Percentiles rank a stretch among this genome's conserved stretches.
These are phyloP conservation scores for Debaryomyces udenii DNA, from an alignment of 1,139 yeast species.

Conservation along the genomic window DNA sequence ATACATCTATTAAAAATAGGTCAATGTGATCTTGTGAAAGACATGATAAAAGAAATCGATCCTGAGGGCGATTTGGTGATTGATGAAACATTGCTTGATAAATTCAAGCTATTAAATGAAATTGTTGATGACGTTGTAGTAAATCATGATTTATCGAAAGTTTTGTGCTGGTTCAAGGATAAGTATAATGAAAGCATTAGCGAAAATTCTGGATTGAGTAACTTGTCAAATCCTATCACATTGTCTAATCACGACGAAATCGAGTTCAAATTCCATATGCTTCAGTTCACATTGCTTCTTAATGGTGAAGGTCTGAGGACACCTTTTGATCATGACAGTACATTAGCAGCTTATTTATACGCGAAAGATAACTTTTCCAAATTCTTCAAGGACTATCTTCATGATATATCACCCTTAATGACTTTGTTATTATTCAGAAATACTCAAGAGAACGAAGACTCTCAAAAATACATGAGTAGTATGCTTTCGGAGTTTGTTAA, in stretches of 20 bases:
- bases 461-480: conserved; percentile 23
- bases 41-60: conserved; percentile 31
- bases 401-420: conserved; percentile 58
- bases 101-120: conserved; percentile 35
- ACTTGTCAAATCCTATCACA: neutral
- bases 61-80: conserved; percentile 20
- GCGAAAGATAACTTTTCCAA: conserved; percentile 56
- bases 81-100: conserved; percentile 27
- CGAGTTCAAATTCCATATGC: conserved; percentile 66
- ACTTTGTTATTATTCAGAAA: conserved; percentile 46
- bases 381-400: conserved; percentile 40
- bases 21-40: conserved; percentile 41
- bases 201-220: neutral
- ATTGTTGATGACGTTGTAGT: conserved; percentile 41
- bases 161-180: conserved; percentile 39
- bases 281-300: conserved; percentile 54
- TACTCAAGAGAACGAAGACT: conserved; percentile 18
- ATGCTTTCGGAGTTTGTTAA: conserved; percentile 27
- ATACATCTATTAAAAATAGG: conserved; percentile 48
- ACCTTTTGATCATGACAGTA: conserved; percentile 25
- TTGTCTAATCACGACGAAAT: conserved; percentile 24
- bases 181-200: conserved; percentile 22
- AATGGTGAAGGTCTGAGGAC: conserved; percentile 23
- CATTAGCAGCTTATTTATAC: conserved; percentile 54
- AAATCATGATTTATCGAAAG: conserved; percentile 37